These are phyloP conservation scores for Lipomyces sp. DNA, from an alignment of 805 yeast species.

Conservation along the genomic window DNA sequence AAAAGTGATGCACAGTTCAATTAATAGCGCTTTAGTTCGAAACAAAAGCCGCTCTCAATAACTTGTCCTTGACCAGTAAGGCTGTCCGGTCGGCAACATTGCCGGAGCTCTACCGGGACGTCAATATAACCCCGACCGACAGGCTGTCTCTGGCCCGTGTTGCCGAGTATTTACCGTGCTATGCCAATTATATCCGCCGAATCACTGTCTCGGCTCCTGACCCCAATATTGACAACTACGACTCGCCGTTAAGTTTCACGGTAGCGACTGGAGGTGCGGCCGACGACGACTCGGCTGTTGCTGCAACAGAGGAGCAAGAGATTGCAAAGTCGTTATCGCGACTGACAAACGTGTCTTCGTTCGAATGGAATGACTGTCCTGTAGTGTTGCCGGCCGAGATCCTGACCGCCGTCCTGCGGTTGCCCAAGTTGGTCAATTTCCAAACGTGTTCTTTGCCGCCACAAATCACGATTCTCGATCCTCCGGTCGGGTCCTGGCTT, in stretches of 20 bases:
- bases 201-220: slow-evolving; percentile 2
- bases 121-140: slow-evolving; percentile 13
- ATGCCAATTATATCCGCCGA: slow-evolving; percentile 19
- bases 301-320: not conserved
- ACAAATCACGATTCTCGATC: not conserved
- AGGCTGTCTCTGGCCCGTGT: slow-evolving; percentile 14
- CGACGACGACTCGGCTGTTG: too few species aligned
- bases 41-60: slow-evolving; percentile 16
- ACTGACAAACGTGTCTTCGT: slow-evolving; percentile 6
- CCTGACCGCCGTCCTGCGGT: slow-evolving; percentile 14
- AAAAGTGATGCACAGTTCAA: not conserved
- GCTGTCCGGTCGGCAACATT: slow-evolving; percentile 20
- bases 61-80: slow-evolving; percentile 21
- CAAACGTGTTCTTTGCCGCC: slow-evolving; percentile 32
- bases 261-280: not conserved
- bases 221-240: not conserved
- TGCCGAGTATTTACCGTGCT: slow-evolving; percentile 9
- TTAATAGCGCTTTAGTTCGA: not conserved
- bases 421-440: slow-evolving; percentile 15
- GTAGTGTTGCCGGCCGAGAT: slow-evolving; percentile 22
- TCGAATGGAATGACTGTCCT: slow-evolving; percentile 32
- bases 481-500: not conserved
- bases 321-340: slow-evolving; percentile 9
- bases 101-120: slow-evolving; percentile 29
- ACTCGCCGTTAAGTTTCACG: not conserved